Evolutionary conservation across 306 rosid genomes (phyloP).

Genomic region (Medicago lupulina): DNA sequence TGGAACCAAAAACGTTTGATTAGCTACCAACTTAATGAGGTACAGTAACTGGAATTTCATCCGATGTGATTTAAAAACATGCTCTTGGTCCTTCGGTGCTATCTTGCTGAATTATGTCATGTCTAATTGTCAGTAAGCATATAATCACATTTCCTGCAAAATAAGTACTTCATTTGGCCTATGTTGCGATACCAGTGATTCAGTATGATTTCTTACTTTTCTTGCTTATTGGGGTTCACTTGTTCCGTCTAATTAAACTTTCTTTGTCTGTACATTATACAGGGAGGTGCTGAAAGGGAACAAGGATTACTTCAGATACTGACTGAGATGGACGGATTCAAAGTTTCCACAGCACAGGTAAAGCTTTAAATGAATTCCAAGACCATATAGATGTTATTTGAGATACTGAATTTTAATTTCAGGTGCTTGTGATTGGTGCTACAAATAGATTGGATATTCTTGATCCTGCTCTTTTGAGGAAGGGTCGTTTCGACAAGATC

Average conservation of each 20-base stretch:
- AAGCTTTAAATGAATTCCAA: constrained; percentile 35
- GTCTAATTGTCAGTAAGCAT: constrained; percentile 10
- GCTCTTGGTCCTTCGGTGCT: constrained; percentile 33
- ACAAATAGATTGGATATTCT: constrained; percentile 97
- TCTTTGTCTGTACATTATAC: constrained; percentile 41
- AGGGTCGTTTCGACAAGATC: constrained; percentile 99
- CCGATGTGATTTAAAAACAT: constrained; percentile 16
- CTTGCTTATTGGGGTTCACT: constrained; percentile 10
- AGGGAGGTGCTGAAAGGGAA: constrained; percentile 99
- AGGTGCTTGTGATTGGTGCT: constrained; percentile 98
- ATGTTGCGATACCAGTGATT: not conserved
- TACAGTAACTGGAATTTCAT: constrained; percentile 30
- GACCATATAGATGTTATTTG: constrained; percentile 41
- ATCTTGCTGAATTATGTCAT: constrained; percentile 21
- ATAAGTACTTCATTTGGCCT: constrained; percentile 23
- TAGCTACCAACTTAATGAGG: constrained; percentile 15
- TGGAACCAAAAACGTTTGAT: not conserved
- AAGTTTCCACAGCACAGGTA: constrained; percentile 91
- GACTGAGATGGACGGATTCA: constrained; percentile 98
- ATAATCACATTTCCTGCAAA: constrained; percentile 23
- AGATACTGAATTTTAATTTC: constrained; percentile 53
- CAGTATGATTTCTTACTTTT: not conserved
- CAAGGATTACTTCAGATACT: constrained; percentile 97
- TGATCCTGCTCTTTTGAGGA: constrained; percentile 95
- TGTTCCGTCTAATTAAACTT: constrained; percentile 36